Percentiles rank a stretch among this genome's conserved stretches.
These are phyloP conservation scores for Nicotiana noctiflora DNA, from an alignment of 257 asterid genomes.

Conservation along the genomic window DNA sequence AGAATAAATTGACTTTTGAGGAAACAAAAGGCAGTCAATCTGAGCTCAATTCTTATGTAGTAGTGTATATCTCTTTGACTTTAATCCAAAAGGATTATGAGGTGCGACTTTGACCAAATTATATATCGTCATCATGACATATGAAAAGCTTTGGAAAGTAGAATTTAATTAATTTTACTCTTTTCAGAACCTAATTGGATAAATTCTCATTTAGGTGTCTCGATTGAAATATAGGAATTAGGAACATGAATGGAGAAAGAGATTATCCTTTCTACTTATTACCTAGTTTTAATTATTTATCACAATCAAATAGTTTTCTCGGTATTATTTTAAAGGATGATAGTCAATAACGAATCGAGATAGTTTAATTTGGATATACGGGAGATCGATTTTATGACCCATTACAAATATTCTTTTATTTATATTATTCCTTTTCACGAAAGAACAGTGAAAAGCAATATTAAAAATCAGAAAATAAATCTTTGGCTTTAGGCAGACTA, in stretches of 20 bases:
- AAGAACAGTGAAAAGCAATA: too few species aligned
- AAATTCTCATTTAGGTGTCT: neutral
- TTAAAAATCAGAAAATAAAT: too few species aligned
- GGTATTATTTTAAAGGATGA: neutral
- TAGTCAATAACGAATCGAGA: neutral
- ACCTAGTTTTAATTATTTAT: neutral
- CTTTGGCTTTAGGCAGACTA: too few species aligned
- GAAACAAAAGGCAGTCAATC: neutral
- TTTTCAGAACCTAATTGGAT: neutral
- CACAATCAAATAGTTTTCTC: too few species aligned
- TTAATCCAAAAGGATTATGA: too few species aligned
- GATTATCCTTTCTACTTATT: neutral
- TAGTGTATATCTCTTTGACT: neutral
- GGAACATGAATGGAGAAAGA: too few species aligned
- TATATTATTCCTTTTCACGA: too few species aligned
- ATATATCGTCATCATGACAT: neutral
- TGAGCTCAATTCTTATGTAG: neutral
- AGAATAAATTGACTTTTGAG: neutral
- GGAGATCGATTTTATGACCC: too few species aligned
- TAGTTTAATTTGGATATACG: too few species aligned
- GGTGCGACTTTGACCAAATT: neutral
- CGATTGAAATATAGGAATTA: neutral
- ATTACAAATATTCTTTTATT: too few species aligned
- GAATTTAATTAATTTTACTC: neutral
- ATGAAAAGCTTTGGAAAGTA: neutral